Evolutionary conservation across 1,284 basidiomycete species (phyloP).

Genomic region (Tetrapyrgos nigripes): DNA sequence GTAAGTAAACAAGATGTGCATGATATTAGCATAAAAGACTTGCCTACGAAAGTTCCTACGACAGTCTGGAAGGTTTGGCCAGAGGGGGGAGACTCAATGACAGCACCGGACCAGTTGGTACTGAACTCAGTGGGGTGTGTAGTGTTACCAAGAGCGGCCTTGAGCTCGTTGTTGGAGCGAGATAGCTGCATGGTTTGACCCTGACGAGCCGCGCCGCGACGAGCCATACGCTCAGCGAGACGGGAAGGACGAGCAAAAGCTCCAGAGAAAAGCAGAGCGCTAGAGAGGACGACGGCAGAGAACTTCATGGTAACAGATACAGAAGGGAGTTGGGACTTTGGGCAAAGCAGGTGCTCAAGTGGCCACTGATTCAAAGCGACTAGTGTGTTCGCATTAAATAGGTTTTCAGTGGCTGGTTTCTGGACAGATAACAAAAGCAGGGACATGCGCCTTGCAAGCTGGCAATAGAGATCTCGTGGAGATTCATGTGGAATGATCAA

Average conservation of each 20-base stretch:
- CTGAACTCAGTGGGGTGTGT: slow-evolving; percentile 21
- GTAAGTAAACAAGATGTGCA: neutral
- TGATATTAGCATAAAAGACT: neutral
- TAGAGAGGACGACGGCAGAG: neutral
- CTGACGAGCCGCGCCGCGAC: slow-evolving; percentile 1
- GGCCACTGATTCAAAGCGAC: neutral
- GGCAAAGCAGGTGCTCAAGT: neutral
- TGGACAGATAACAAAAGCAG: neutral
- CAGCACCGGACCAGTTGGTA: slow-evolving; percentile 29
- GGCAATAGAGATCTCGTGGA: neutral
- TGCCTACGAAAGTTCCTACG: slow-evolving; percentile 21
- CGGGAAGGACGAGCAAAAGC: slow-evolving; percentile 9
- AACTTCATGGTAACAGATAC: slow-evolving; percentile 10
- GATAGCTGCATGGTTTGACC: neutral
- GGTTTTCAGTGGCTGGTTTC: neutral
- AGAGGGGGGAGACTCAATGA: slow-evolving; percentile 23
- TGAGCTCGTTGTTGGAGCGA: neutral
- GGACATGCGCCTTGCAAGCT: neutral
- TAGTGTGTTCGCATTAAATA: neutral
- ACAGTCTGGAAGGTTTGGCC: slow-evolving; percentile 20
- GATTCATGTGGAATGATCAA: neutral
- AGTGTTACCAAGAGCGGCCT: slow-evolving; percentile 5
- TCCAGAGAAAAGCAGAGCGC: neutral
- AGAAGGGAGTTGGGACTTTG: neutral
- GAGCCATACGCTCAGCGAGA: slow-evolving; percentile 11